phyloP scores from a whole-genome alignment of 306 rosid genomes.

The Nissolia schottii region DNA sequence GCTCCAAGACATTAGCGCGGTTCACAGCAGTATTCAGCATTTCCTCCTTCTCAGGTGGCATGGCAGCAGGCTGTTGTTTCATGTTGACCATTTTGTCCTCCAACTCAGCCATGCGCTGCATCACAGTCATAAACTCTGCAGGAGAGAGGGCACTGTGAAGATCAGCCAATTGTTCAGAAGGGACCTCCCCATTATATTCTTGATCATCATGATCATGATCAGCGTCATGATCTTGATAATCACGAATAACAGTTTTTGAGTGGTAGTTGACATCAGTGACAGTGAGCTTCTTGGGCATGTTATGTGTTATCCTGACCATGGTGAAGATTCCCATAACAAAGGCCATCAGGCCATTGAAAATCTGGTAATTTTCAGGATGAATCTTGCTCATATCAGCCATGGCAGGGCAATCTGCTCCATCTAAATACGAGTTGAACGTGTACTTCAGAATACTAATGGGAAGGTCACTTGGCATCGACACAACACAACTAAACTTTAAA shows the following conservation, averaged over 20 bases:
- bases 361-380: neutral
- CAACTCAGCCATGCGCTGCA: constrained; percentile 85
- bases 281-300: constrained; percentile 52
- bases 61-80: constrained; percentile 39
- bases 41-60: constrained; percentile 76
- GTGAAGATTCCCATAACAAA: constrained; percentile 52
- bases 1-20: constrained; percentile 61
- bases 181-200: neutral
- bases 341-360: constrained; percentile 39
- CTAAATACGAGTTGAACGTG: neutral
- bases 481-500: neutral
- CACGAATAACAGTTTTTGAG: neutral
- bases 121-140: constrained; percentile 48
- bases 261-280: constrained; percentile 32
- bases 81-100: constrained; percentile 51
- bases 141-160: constrained; percentile 25
- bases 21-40: constrained; percentile 49
- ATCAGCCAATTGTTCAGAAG: constrained; percentile 29
- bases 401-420: neutral
- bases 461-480: neutral
- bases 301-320: constrained; percentile 43
- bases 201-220: neutral
- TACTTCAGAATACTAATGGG: neutral
- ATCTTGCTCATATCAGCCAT: neutral
- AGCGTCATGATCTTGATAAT: neutral